Evolutionary conservation across 2,329 filamentous ascomycete species (phyloP), one percentile per base, ranked within the genome.

Genomic region (Aspergillus sergii): DNA sequence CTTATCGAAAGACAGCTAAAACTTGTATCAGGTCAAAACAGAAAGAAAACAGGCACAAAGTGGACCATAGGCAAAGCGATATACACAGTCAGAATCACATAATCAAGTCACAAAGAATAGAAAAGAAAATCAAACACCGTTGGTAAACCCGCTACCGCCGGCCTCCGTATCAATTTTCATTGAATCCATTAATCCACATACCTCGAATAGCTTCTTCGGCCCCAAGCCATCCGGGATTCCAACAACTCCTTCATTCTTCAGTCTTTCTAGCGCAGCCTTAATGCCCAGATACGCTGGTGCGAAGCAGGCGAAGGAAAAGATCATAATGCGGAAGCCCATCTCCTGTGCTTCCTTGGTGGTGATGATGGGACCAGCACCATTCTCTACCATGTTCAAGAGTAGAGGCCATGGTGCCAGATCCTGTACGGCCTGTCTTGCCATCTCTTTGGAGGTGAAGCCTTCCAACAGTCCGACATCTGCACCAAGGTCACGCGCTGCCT

Each of bases 311-410:
- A 79, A 78, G 0, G 78, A 77, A 62, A 80, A 79, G 46, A 81
- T 80, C 70, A 81, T 79, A 48, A 81, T 78, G 7, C 75, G 69
- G 66, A 81, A 81, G 1, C 79, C 79, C 69, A 81, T 74, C 45
- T 78, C 72, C 45, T 73, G 62, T 0, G 78, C 78, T 53, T 81
- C 78, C 32, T 76, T 69, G 0, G 75, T 74, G 4, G 77, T 75
- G 14, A 79, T 73, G 12, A 75, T 66, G 0, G 80, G 79, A 0
- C 72, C 77, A 1, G 74, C 73, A 4, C 79, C 80, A 28, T 79
- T 76, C 53, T 80, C 78, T 2, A 82, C 80, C 71, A 80, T 79
- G 54, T 82, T 82, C 36, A 81, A 69, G 28, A 82, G 68, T 56
- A 81, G 67, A 1, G 79, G 79, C 70, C 75, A 78, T 1, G 74